Conservation (phyloP, 257 asterid genomes). For the Echium plantagineum region DNA sequence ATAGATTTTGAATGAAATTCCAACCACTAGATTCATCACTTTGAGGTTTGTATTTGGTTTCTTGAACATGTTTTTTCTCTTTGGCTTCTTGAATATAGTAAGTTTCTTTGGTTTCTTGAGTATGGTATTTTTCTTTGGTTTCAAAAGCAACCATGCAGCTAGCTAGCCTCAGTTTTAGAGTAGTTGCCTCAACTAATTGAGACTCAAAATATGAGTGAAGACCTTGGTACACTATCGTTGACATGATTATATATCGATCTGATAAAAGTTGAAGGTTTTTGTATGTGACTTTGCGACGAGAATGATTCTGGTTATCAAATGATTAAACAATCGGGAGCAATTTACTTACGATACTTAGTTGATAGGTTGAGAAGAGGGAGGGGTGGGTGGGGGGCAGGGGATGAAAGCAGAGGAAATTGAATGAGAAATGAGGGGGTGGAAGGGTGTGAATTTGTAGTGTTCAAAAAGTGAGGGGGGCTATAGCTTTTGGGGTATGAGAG, state of each 20-base stretch:
- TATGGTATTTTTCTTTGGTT: neutral
- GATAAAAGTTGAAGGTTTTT: neutral
- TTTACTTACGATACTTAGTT: too few species aligned
- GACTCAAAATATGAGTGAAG: slow-evolving; percentile 32
- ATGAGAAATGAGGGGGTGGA: slow-evolving; percentile 40
- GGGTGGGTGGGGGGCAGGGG: neutral
- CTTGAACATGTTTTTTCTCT: too few species aligned
- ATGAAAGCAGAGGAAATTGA: slow-evolving; percentile 23
- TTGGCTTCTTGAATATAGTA: too few species aligned
- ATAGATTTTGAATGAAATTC: slow-evolving; percentile 34
- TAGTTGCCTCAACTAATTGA: slow-evolving; percentile 34
- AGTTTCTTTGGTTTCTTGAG: too few species aligned
- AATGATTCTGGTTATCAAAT: too few species aligned
- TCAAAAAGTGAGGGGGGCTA: slow-evolving; percentile 28
- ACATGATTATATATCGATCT: slow-evolving; percentile 21
- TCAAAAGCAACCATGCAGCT: neutral
- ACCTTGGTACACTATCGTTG: slow-evolving; percentile 44
- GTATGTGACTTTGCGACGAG: neutral
- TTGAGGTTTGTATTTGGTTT: neutral
- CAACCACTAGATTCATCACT: slow-evolving; percentile 23
- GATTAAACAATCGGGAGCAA: too few species aligned
- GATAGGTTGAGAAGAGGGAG: too few species aligned
- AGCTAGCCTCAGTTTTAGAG: slow-evolving; percentile 36
- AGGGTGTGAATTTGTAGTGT: slow-evolving; percentile 61
- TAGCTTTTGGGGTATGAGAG: slow-evolving; percentile 2